These are phyloP conservation scores for Litchi chinensis DNA, from an alignment of 345 rosid species.

Conservation along the genomic window DNA sequence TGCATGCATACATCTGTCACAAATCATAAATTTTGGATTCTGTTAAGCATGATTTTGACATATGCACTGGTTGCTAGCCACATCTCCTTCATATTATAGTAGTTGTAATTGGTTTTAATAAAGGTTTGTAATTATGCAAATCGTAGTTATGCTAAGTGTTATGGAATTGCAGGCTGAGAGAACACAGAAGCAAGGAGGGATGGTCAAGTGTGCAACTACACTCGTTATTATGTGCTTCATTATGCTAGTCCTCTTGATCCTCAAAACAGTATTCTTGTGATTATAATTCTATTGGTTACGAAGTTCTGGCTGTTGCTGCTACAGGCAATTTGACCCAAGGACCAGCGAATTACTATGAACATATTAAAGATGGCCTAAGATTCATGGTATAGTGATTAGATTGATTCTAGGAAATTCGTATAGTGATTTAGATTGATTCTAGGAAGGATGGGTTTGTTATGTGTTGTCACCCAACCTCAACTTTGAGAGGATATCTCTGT, in stretches of 20 bases:
- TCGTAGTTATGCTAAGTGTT: neutral
- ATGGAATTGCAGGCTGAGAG: constrained; percentile 72
- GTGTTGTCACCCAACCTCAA: neutral
- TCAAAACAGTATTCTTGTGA: constrained; percentile 70
- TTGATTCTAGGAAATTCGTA: neutral
- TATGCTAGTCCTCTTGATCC: constrained; percentile 80
- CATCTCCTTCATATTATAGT: neutral
- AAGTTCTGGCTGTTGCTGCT: neutral
- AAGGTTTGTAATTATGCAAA: neutral
- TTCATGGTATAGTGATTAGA: neutral
- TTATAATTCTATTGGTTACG: neutral
- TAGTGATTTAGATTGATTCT: neutral
- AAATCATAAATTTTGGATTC: neutral
- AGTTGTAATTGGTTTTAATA: neutral
- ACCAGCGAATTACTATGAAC: neutral
- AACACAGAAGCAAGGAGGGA: constrained; percentile 82
- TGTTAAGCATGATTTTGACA: neutral
- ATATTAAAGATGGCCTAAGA: neutral
- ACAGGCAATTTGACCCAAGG: neutral
- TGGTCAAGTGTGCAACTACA: constrained; percentile 87
- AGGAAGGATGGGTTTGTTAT: neutral
- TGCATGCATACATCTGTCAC: neutral
- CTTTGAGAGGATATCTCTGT: neutral
- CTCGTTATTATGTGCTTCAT: constrained; percentile 81
- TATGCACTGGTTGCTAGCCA: neutral